Conservation (phyloP, 306 rosid genomes). For the Citrullus amarus region DNA sequence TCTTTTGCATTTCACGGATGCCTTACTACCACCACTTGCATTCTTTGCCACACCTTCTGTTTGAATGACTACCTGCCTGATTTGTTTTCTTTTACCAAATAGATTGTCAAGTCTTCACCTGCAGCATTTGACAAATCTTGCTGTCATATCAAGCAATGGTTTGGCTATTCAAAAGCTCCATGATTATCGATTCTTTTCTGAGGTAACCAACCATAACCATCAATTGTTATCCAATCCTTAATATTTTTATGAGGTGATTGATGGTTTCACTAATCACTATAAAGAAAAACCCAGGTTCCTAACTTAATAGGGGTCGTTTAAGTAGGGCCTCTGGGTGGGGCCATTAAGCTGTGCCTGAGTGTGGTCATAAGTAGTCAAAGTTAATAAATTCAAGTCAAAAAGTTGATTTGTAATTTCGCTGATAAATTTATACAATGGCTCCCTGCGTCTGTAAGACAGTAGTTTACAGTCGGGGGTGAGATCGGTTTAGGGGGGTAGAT, state of each 20-base stretch:
- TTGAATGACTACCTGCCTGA: background rate
- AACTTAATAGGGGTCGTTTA: background rate
- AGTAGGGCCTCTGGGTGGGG: background rate
- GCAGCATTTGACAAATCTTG: background rate
- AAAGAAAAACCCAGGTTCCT: background rate
- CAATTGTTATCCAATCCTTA: background rate
- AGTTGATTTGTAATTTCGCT: background rate
- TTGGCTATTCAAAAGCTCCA: background rate
- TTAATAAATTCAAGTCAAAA: background rate
- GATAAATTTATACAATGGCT: background rate
- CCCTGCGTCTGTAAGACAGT: background rate
- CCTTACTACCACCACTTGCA: background rate
- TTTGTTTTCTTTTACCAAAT: conserved; percentile 1
- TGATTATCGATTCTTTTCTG: background rate
- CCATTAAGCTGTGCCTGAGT: background rate
- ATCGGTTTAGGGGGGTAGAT: background rate
- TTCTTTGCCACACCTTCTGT: background rate
- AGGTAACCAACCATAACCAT: background rate
- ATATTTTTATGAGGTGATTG: background rate
- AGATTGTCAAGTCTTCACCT: background rate
- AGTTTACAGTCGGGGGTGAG: background rate
- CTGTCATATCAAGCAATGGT: background rate
- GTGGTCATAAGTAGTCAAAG: background rate
- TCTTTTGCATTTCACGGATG: background rate
- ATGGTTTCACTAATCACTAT: background rate